A percentile compares a stretch with the other conserved stretches of the same genome.
Evolutionary conservation across 2,329 filamentous ascomycete species (phyloP).

Genomic region (Colletotrichum trifolii): DNA sequence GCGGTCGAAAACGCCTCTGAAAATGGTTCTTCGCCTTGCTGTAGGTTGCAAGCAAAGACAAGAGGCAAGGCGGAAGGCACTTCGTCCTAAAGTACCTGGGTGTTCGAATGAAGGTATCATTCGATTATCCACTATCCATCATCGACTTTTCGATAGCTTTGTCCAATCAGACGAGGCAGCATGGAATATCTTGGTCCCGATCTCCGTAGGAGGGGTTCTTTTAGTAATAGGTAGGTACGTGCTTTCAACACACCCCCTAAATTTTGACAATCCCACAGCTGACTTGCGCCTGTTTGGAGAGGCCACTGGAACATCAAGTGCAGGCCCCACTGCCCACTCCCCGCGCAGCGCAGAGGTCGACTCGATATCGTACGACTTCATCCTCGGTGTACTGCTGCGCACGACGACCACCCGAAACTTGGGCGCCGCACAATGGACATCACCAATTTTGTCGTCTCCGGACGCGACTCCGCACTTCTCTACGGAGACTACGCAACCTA

Average conservation of each 20-base stretch:
- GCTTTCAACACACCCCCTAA: slow-evolving; percentile 8
- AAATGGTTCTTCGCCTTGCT: too few species aligned
- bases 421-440: slow-evolving; percentile 76
- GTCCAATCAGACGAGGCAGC: slow-evolving; percentile 5
- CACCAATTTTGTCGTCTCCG: slow-evolving; percentile 82
- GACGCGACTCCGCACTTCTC: slow-evolving; percentile 84
- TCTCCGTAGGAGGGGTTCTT: neutral
- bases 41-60: neutral
- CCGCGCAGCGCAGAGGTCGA: slow-evolving; percentile 30
- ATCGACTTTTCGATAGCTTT: slow-evolving; percentile 23
- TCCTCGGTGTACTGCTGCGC: neutral
- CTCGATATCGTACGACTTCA: slow-evolving; percentile 23
- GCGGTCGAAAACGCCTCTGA: too few species aligned
- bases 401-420: slow-evolving; percentile 13
- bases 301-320: slow-evolving; percentile 20
- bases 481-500: slow-evolving; percentile 92
- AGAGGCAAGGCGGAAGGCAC: neutral
- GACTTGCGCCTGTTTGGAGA: slow-evolving; percentile 2
- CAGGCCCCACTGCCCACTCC: slow-evolving; percentile 27
- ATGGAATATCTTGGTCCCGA: slow-evolving; percentile 27
- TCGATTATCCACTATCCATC: slow-evolving; percentile 16
- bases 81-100: too few species aligned
- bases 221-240: neutral
- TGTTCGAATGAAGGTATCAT: slow-evolving; percentile 3
- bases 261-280: slow-evolving; percentile 23